Conservation (phyloP, 495 filamentous ascomycete genomes). For the Penicillium samsonianum region DNA sequence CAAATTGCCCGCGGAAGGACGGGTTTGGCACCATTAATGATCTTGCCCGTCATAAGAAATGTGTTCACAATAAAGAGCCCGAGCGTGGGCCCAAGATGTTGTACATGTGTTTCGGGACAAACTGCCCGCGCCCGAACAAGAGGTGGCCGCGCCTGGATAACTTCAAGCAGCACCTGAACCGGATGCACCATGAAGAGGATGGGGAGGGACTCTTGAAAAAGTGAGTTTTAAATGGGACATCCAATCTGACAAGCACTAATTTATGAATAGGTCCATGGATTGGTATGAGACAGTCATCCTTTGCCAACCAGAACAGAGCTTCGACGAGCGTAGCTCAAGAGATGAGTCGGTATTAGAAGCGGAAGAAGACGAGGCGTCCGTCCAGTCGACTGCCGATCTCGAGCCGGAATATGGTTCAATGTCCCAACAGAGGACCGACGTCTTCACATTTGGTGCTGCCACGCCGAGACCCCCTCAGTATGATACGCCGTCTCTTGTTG, state of each 20-base stretch:
- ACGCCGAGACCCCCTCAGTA: constrained; percentile 13
- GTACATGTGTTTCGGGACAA: constrained; percentile 65
- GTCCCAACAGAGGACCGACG: constrained; percentile 7
- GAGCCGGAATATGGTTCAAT: constrained; percentile 9
- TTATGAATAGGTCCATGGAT: constrained; percentile 34
- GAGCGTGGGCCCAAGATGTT: constrained; percentile 55
- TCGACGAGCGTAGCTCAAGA: constrained; percentile 14
- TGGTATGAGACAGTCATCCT: constrained; percentile 39
- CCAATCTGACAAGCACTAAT: constrained; percentile 12
- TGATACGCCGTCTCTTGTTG: neutral
- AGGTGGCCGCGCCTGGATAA: constrained; percentile 89
- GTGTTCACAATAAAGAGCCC: constrained; percentile 62
- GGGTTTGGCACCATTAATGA: constrained; percentile 87
- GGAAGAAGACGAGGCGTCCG: constrained; percentile 19
- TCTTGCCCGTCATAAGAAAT: constrained; percentile 69
- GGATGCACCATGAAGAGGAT: constrained; percentile 68
- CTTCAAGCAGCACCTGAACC: constrained; percentile 79
- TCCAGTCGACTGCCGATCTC: constrained; percentile 11
- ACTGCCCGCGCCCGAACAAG: constrained; percentile 70
- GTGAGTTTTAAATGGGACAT: constrained; percentile 39
- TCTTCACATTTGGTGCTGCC: constrained; percentile 6
- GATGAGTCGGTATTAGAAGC: constrained; percentile 13
- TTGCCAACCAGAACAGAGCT: constrained; percentile 3
- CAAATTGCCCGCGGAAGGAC: constrained; percentile 58
- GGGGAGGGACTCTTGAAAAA: constrained; percentile 52